Evolutionary conservation across 1,139 yeast genomes (phyloP).

Genomic region (Hanseniaspora gamundiae): DNA sequence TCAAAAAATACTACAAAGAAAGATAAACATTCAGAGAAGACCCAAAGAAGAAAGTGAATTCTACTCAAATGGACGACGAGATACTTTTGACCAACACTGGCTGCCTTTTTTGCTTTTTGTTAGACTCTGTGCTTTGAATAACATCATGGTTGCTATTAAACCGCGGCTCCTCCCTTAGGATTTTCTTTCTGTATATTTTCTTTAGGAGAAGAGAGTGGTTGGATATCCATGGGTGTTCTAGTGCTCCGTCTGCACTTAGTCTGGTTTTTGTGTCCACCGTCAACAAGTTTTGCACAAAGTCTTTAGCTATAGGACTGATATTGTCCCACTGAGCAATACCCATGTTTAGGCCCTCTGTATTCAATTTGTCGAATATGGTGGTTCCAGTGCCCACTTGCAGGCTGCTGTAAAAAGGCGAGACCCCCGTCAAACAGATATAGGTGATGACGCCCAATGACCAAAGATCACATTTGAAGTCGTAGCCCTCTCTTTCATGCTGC

Average conservation of each 20-base stretch:
- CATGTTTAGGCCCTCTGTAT: slow-evolving; percentile 32
- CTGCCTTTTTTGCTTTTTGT: not conserved
- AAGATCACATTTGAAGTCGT: slow-evolving; percentile 45
- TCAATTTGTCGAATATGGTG: slow-evolving; percentile 29
- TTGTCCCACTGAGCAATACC: slow-evolving; percentile 30
- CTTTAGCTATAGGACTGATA: slow-evolving; percentile 31
- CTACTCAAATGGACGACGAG: no score
- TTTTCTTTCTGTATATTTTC: slow-evolving; percentile 22
- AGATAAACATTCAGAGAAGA: not conserved
- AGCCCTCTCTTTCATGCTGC: slow-evolving; percentile 27
- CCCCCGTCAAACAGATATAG: slow-evolving; percentile 44
- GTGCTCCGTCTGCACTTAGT: slow-evolving; percentile 27
- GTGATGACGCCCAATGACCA: slow-evolving; percentile 57
- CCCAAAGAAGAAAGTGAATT: not conserved
- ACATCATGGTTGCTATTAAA: not conserved
- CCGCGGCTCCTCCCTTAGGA: slow-evolving; percentile 11
- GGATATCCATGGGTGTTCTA: slow-evolving; percentile 37
- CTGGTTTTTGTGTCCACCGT: slow-evolving; percentile 30
- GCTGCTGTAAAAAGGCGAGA: slow-evolving; percentile 48
- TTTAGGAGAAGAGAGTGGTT: slow-evolving; percentile 24
- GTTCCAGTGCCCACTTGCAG: slow-evolving; percentile 23
- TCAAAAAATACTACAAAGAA: no score
- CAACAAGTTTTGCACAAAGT: slow-evolving; percentile 33
- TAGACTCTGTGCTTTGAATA: not conserved
- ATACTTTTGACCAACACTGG: no score